Evolutionary conservation across 345 rosid genomes (phyloP).

Genomic region (Eucalyptus tenuipes): DNA sequence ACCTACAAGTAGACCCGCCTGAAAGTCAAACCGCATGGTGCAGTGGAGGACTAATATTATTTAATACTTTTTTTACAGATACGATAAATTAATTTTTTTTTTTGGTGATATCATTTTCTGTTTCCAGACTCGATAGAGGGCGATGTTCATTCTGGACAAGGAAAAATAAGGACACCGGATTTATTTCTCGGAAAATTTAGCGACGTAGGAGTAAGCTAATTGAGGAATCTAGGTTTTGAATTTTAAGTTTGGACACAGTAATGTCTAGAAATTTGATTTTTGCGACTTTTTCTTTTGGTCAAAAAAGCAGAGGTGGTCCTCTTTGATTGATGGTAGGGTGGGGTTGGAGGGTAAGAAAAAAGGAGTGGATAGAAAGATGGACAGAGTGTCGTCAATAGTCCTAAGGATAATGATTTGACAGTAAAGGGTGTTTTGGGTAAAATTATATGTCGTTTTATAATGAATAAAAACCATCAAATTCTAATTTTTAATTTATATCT

Average conservation of each 20-base stretch:
- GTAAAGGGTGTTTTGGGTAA: background rate
- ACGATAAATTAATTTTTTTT: background rate
- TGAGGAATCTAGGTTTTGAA: background rate
- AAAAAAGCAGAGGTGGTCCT: background rate
- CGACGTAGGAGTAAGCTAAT: background rate
- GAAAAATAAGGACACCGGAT: background rate
- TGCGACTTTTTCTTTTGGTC: background rate
- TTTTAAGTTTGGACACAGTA: background rate
- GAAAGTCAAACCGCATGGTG: background rate
- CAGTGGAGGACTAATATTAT: background rate
- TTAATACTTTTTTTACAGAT: background rate
- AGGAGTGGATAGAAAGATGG: background rate
- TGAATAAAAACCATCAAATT: background rate
- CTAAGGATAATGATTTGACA: background rate
- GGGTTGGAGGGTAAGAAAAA: background rate
- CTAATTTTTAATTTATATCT: no score
- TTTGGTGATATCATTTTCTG: background rate
- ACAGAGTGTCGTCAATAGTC: background rate
- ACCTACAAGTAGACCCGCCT: background rate
- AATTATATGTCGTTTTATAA: background rate
- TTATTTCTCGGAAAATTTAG: background rate
- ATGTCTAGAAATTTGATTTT: background rate
- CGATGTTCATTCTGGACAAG: background rate
- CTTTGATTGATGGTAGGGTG: background rate
- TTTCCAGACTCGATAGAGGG: background rate